These are phyloP conservation scores for Torulaspora globosa DNA, from an alignment of 1,139 yeast genomes.

Conservation along the genomic window DNA sequence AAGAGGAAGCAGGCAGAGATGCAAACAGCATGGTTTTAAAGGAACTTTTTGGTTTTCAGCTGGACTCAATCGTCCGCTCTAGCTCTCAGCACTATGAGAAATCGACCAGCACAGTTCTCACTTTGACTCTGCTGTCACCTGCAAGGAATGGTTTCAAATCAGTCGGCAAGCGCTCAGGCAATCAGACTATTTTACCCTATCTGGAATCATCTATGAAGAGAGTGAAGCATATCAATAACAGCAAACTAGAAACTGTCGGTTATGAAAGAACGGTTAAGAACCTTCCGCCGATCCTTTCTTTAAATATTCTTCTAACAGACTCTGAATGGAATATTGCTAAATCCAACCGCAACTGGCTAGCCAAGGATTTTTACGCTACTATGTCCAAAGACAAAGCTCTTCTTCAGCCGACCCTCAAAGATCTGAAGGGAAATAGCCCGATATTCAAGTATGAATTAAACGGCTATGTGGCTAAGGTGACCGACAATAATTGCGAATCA, in stretches of 20 bases:
- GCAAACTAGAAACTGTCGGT: constrained; percentile 51
- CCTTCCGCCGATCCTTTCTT: constrained; percentile 63
- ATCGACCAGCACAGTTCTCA: constrained; percentile 37
- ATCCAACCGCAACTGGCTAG: constrained; percentile 53
- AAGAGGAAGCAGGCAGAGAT: constrained; percentile 35
- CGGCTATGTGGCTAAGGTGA: constrained; percentile 68
- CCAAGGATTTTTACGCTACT: constrained; percentile 53
- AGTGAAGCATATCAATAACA: constrained; percentile 45
- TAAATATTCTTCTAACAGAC: constrained; percentile 54
- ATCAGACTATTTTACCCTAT: constrained; percentile 46
- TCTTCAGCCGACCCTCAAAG: constrained; percentile 40
- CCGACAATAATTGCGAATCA: constrained; percentile 52
- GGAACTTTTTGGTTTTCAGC: constrained; percentile 42
- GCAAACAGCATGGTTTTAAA: constrained; percentile 33
- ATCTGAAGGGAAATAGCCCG: constrained; percentile 36
- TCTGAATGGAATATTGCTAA: constrained; percentile 48
- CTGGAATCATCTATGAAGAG: constrained; percentile 59
- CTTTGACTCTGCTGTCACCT: constrained; percentile 41
- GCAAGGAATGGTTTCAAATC: constrained; percentile 28
- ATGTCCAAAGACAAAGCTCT: constrained; percentile 40
- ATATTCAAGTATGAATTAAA: constrained; percentile 51
- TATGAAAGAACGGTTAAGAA: constrained; percentile 47
- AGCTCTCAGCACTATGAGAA: constrained; percentile 41
- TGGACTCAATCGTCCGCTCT: constrained; percentile 44
- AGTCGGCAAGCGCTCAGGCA: constrained; percentile 24